Conservation (phyloP, 768 basidiomycete species). For the Macrolepiota albuminosa region DNA sequence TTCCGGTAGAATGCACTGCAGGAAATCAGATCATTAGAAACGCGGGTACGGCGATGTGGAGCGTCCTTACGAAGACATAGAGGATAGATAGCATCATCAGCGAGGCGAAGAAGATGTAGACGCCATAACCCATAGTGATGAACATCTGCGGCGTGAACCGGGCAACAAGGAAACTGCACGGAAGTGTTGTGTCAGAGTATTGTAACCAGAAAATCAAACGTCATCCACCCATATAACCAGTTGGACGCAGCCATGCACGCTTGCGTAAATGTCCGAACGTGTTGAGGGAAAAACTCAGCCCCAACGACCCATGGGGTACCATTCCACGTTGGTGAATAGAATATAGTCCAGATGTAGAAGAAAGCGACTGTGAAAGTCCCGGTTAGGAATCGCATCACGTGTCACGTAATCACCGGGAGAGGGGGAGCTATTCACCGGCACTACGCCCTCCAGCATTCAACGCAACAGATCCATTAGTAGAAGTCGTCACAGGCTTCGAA, state of each 20-base stretch:
- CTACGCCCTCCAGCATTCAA: conserved; percentile 24
- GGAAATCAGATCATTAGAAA: not conserved
- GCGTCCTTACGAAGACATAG: conserved; percentile 26
- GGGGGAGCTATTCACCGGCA: conserved; percentile 20
- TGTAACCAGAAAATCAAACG: not conserved
- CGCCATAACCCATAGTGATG: conserved; percentile 29
- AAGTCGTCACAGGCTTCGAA: conserved; percentile 21
- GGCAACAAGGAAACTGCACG: conserved; percentile 27
- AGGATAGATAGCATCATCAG: conserved; percentile 29
- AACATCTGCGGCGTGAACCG: conserved; percentile 37
- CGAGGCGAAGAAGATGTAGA: conserved; percentile 32
- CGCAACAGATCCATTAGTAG: conserved; percentile 4
- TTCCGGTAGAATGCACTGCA: conserved; percentile 32
- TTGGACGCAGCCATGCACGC: conserved; percentile 32
- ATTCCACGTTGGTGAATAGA: conserved; percentile 37
- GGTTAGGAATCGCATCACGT: not conserved
- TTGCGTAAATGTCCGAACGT: conserved; percentile 33
- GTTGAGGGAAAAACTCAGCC: conserved; percentile 40
- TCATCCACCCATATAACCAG: conserved; percentile 27
- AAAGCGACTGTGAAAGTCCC: conserved; percentile 20
- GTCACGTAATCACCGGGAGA: conserved; percentile 3
- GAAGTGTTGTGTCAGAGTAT: not conserved
- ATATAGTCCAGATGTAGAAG: conserved; percentile 35
- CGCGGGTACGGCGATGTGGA: not conserved
- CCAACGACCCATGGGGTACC: conserved; percentile 43